Evolutionary conservation across 805 yeast species (phyloP), one percentile per base, ranked within the genome.

Genomic region (Yarrowia sp.): DNA sequence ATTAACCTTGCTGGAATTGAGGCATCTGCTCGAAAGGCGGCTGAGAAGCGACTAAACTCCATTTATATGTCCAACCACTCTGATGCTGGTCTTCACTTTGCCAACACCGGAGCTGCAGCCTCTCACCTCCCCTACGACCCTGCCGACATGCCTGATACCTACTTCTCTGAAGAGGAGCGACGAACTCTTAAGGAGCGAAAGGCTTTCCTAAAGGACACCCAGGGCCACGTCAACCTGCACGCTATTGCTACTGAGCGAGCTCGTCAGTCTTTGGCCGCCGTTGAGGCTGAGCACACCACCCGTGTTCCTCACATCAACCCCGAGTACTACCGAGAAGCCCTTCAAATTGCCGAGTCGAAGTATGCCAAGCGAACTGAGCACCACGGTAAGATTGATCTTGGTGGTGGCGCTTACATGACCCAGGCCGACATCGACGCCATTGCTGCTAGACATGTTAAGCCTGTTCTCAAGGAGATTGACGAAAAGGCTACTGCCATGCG

Each of bases 361-460:
- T 79, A 82, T 52, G 83, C 82, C 58, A 85, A 83, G 72, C 82
- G 93, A 71, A 72, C 82, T 56, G 79, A 80, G 67, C 73, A 78
- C 67, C 73, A 70, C 59, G 85, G 86, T 68, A 83, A 86, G 74
- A 79, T 91, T 70, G 81, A 90, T 71, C 77, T 93, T 67, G 99
- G 99, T 67, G 97, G 96, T 67, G 98, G 98, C 1, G 80, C 90
- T 66, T 83, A 82, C 71, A 84, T 93, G 82, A 80, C 89, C 41
- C 88, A 82, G 66, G 82, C 80, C 21, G 97, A 92, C 71, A 83
- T 95, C 67, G 88, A 90, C 68, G 82, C 82, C 61, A 83, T 93
- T 78, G 98, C 99, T 21, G 78, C 85, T 67, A 82, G 85, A 52
- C 80, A 89, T 71, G 96, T 95, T 66, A 81, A 83, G 69, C 99